A percentile compares a stretch with the other conserved stretches of the same genome.
phyloP scores from a whole-genome alignment of 768 basidiomycete genomes.

The Goffeauzyma gilvescens region DNA sequence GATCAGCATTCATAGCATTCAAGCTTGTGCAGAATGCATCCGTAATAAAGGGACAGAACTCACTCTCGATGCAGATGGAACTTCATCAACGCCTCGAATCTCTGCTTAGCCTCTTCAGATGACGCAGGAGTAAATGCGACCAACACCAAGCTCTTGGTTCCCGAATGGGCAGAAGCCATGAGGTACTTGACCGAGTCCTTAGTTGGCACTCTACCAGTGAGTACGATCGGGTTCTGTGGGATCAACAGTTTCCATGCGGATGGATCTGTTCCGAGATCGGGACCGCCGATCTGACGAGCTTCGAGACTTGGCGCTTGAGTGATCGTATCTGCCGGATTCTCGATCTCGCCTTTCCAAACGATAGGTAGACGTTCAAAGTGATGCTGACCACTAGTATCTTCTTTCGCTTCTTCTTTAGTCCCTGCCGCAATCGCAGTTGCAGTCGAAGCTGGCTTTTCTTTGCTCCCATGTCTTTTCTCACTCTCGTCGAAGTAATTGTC shows the following conservation, averaged over 20 bases:
- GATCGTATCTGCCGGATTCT: slow-evolving; percentile 16
- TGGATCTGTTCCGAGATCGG: slow-evolving; percentile 1
- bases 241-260: slow-evolving; percentile 15
- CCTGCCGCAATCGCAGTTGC: not conserved
- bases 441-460: too few species aligned
- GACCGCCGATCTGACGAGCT: slow-evolving; percentile 9
- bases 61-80: slow-evolving; percentile 22
- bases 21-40: not conserved
- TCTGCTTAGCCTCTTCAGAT: slow-evolving; percentile 9
- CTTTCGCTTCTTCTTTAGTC: not conserved
- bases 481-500: too few species aligned
- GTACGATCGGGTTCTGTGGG: slow-evolving; percentile 15
- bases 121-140: slow-evolving; percentile 17
- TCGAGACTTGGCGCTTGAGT: slow-evolving; percentile 2
- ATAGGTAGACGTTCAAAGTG: slow-evolving; percentile 12
- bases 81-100: slow-evolving; percentile 17
- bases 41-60: slow-evolving; percentile 8
- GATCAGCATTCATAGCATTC: not conserved
- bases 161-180: slow-evolving; percentile 3
- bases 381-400: slow-evolving; percentile 8
- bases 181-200: slow-evolving; percentile 16
- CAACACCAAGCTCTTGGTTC: slow-evolving; percentile 19
- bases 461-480: too few species aligned
- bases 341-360: slow-evolving; percentile 23
- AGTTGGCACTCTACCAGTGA: slow-evolving; percentile 23